Conservation (phyloP, 2,329 filamentous ascomycete genomes). For the Exophiala lecanii-corni region DNA sequence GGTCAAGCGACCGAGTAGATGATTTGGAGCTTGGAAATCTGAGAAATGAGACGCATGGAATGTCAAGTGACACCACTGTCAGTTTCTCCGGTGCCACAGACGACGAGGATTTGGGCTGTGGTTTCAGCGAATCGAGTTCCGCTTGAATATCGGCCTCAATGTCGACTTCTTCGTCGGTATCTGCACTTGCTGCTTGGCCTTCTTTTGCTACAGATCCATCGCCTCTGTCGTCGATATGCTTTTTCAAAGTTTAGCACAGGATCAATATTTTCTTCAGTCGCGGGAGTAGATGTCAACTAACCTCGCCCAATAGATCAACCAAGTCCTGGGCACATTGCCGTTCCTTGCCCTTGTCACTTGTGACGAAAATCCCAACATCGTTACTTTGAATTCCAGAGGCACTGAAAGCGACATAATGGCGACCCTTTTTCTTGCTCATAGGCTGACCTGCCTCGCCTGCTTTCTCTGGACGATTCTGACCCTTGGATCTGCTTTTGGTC, state of each 20-base stretch:
- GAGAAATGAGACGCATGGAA: slow-evolving; percentile 28
- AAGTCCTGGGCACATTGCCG: slow-evolving; percentile 55
- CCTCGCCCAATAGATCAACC: slow-evolving; percentile 54
- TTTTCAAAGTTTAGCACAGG: no score
- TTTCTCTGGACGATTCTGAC: slow-evolving; percentile 3
- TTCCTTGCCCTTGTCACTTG: slow-evolving; percentile 59
- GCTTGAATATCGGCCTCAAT: slow-evolving; percentile 58
- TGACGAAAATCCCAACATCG: slow-evolving; percentile 60
- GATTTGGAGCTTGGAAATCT: slow-evolving; percentile 9
- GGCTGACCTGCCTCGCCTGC: not conserved
- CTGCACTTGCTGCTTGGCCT: slow-evolving; percentile 35
- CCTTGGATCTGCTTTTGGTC: no score
- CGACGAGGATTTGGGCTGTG: slow-evolving; percentile 43
- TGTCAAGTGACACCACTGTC: slow-evolving; percentile 19
- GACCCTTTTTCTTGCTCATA: slow-evolving; percentile 1
- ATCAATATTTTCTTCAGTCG: no score
- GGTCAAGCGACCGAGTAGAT: slow-evolving; percentile 49
- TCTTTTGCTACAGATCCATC: no score
- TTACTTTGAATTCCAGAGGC: slow-evolving; percentile 41
- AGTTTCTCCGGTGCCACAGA: slow-evolving; percentile 29
- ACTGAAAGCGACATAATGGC: slow-evolving; percentile 12
- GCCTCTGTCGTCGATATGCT: slow-evolving; percentile 15
- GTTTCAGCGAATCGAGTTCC: slow-evolving; percentile 53
- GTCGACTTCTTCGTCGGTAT: slow-evolving; percentile 40
- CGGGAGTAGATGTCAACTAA: slow-evolving; percentile 29